phyloP scores from a whole-genome alignment of 2,329 filamentous ascomycete species.

The Cytospora piceicola region DNA sequence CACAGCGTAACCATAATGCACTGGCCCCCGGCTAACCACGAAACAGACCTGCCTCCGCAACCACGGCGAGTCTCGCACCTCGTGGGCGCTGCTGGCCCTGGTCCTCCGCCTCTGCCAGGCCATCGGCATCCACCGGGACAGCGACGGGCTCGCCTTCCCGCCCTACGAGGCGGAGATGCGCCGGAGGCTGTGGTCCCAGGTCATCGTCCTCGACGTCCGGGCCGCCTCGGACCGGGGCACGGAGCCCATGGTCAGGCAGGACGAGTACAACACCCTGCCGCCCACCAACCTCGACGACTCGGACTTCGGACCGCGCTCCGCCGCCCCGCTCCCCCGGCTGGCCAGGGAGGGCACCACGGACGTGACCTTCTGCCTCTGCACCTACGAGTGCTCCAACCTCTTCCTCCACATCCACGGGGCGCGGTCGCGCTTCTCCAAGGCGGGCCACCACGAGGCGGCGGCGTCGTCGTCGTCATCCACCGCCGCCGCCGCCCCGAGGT shows the following conservation, averaged over 20 bases:
- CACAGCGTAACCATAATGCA: no score
- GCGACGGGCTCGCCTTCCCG: constrained; percentile 40
- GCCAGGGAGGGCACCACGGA: constrained; percentile 43
- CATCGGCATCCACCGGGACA: constrained; percentile 48
- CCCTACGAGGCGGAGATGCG: constrained; percentile 64
- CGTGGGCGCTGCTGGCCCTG: constrained; percentile 48
- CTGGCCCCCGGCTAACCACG: background rate
- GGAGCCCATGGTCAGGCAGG: constrained; percentile 46
- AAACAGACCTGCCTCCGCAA: constrained; percentile 44
- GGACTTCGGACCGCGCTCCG: constrained; percentile 48
- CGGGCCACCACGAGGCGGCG: constrained; percentile 22
- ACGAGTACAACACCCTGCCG: constrained; percentile 51
- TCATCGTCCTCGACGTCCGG: constrained; percentile 63
- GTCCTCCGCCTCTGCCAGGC: constrained; percentile 50
- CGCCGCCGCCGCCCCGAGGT: background rate
- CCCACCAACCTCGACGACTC: constrained; percentile 60
- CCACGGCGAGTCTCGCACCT: constrained; percentile 43
- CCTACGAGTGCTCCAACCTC: constrained; percentile 45
- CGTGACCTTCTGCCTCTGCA: constrained; percentile 46
- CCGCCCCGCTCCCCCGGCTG: constrained; percentile 39
- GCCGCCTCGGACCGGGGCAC: constrained; percentile 59
- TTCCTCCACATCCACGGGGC: constrained; percentile 46
- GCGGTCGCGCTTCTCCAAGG: constrained; percentile 31
- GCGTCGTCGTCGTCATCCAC: constrained; percentile 14
- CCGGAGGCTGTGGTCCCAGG: constrained; percentile 64